phyloP scores from a whole-genome alignment of 768 basidiomycete genomes.

The Suillus alpinus region DNA sequence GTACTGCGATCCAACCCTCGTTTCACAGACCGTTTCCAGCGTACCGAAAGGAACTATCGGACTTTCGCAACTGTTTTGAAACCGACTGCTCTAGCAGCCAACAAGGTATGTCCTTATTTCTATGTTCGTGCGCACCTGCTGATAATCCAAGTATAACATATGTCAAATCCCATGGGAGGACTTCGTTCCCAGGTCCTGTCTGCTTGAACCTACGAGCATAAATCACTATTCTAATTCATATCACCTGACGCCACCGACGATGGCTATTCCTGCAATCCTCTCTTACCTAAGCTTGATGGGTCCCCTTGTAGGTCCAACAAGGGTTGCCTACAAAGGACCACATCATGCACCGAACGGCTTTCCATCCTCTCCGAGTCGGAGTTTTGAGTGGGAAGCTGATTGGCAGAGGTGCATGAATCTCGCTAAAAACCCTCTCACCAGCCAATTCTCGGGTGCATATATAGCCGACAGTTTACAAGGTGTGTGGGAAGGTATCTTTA shows the following conservation, averaged over 20 bases:
- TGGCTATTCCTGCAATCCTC: conserved; percentile 71
- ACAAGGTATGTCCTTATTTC: conserved; percentile 43
- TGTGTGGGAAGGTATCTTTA: conserved; percentile 78
- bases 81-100: conserved; percentile 65
- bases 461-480: conserved; percentile 70
- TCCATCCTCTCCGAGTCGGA: conserved; percentile 21
- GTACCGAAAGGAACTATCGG: conserved; percentile 38
- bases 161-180: conserved; percentile 57
- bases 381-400: conserved; percentile 66
- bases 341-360: conserved; percentile 14
- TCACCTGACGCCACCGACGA: conserved; percentile 53
- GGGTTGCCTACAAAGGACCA: conserved; percentile 4
- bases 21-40: conserved; percentile 45
- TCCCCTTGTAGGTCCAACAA: conserved; percentile 13
- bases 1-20: neutral
- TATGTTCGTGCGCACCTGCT: conserved; percentile 4
- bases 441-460: conserved; percentile 46
- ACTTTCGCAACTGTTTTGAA: conserved; percentile 53
- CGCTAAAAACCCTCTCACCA: conserved; percentile 29
- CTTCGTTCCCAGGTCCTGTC: conserved; percentile 40
- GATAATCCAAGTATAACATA: conserved; percentile 53
- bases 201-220: conserved; percentile 13
- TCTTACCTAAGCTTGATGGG: conserved; percentile 57
- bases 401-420: conserved; percentile 57
- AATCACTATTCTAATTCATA: conserved; percentile 46